These are phyloP conservation scores for Monilinia aucupariae DNA, from an alignment of 2,329 filamentous ascomycete species.

Conservation along the genomic window DNA sequence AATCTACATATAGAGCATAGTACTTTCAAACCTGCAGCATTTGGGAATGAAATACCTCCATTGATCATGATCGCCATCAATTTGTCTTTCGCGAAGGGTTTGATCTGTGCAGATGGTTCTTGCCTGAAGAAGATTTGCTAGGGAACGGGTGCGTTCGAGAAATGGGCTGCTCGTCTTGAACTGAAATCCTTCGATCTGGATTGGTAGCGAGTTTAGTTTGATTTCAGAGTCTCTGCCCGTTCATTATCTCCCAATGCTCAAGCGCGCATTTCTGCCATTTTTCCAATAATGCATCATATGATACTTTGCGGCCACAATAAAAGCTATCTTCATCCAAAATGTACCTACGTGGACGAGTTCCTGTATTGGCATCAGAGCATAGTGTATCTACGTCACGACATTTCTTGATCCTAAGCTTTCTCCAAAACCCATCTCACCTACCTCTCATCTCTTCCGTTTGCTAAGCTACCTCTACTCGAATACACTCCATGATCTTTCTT, in stretches of 20 bases:
- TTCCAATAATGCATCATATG: not conserved
- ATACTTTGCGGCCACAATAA: not conserved
- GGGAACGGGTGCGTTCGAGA: not conserved
- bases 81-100: conserved; percentile 1
- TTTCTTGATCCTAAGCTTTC: not conserved
- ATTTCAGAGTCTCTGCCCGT: not conserved
- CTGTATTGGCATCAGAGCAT: not conserved
- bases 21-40: conserved; percentile 26
- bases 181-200: not conserved
- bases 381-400: not conserved
- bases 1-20: conserved; percentile 21
- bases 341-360: not conserved
- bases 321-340: not conserved
- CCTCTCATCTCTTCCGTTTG: not conserved
- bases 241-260: not conserved
- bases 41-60: conserved; percentile 28
- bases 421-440: not conserved
- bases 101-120: not conserved
- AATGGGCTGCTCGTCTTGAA: not conserved
- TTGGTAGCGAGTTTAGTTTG: not conserved
- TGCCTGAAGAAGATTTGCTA: not conserved
- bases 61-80: conserved; percentile 27
- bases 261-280: not conserved
- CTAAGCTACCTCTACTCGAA: not conserved
- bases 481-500: not conserved